Base-by-base conservation (phyloP, 805 yeast species). In the Sugiyamaella floridensis region DNA sequence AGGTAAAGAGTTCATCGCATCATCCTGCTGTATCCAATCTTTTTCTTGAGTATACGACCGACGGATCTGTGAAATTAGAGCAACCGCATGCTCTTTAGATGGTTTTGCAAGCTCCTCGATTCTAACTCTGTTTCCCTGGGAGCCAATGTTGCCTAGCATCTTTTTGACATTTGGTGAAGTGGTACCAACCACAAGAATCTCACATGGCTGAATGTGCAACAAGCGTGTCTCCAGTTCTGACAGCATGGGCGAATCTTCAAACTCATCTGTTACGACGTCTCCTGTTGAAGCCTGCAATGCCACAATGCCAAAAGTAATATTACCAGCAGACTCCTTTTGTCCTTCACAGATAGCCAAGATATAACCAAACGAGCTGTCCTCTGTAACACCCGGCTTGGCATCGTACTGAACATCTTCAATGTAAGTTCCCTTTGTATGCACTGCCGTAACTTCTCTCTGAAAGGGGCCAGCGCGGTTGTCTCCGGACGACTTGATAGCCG, bases 371-470 rank as follows among this genome's bases (percentile, higher is more conserved):
- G 29, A 20, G n/a, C 44, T 42, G 48, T n/a, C 52, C 45, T 50
- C 59, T 11, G 37, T 32, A 2, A 11, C 3, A 11, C 4, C n/a
- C 4, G 4, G 4, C 3, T 14, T 32, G 3, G n/a, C 9, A 16
- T 44, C 62, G 34, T 54, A 59, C 10, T 64, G 70, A 48, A 77
- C 78, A 52, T 78, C 83, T 49, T 83, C 90, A 58, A 88, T 78
- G 68, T 84, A 88, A 0, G 98, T 90, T 0, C 95, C 96, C 49
- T 78, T 77, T 0, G 97, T 88, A 64, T 83, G 88, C 0, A 88
- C 81, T 8, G 81, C 79, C 0, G 90, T 78, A 6, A 93, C 68
- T 56, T 79, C 70, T 46, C 98, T 71, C 49, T 77, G 78, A 67
- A 92, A 87, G 1, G 89, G 76, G 22, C 75, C 73, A 29, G 76